Percentiles rank a stretch among this genome's conserved stretches.
Evolutionary conservation across 148 eudicot species (phyloP).

Genomic region (Beta vulgaris): DNA sequence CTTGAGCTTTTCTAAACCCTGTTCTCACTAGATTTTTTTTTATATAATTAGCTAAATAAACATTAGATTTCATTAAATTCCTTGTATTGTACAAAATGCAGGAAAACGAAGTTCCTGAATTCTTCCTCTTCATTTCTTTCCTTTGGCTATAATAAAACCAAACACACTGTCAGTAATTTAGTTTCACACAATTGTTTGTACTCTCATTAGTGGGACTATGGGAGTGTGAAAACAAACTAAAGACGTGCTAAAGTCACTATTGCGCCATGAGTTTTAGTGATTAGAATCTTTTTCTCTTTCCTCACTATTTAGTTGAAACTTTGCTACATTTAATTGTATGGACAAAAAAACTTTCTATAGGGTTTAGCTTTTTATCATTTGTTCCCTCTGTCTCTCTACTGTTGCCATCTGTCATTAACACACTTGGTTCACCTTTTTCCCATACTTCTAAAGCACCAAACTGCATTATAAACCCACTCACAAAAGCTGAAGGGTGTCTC

Average conservation of each 20-base stretch:
- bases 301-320: background rate
- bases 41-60: too few relatives aligned
- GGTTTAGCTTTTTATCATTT: background rate
- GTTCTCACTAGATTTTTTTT: too few relatives aligned
- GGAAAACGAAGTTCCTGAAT: too few relatives aligned
- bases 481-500: background rate
- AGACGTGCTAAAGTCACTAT: background rate
- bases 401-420: constrained; percentile 16
- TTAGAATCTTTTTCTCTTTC: background rate
- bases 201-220: background rate
- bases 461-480: background rate
- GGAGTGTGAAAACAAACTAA: background rate
- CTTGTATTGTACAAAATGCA: too few relatives aligned
- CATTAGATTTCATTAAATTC: too few relatives aligned
- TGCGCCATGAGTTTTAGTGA: too few relatives aligned
- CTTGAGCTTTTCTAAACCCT: too few relatives aligned
- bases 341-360: background rate
- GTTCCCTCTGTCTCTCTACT: background rate
- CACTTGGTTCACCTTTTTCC: constrained; percentile 4
- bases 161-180: too few relatives aligned
- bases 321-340: background rate
- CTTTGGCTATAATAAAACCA: too few relatives aligned
- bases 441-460: constrained; percentile 21
- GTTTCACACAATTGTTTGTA: too few relatives aligned
- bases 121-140: too few relatives aligned